Evolutionary conservation across 495 filamentous ascomycete genomes (phyloP).

Genomic region (Eremomyces bilateralis): DNA sequence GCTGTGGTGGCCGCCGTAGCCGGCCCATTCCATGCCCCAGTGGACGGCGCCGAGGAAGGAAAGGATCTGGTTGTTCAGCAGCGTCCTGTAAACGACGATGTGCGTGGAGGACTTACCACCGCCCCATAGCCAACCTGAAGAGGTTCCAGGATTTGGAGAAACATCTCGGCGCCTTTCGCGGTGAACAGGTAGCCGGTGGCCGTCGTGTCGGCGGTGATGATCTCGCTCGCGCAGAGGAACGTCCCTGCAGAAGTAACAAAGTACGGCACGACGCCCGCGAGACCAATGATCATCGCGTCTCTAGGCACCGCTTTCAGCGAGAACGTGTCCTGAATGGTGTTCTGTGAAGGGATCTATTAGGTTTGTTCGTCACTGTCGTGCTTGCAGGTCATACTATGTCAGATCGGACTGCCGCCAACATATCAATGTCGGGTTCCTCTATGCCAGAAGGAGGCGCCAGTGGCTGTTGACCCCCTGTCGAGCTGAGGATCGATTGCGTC

Average conservation of each 20-base stretch:
- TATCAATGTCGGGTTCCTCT: conserved; percentile 22
- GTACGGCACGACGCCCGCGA: conserved; percentile 82
- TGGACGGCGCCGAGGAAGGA: conserved; percentile 93
- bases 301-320: conserved; percentile 51
- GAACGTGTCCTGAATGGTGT: conserved; percentile 76
- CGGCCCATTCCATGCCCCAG: conserved; percentile 73
- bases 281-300: conserved; percentile 60
- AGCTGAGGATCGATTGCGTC: conserved; percentile 30
- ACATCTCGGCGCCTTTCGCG: conserved; percentile 45
- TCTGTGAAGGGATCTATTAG: conserved; percentile 33
- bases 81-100: neutral
- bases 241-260: conserved; percentile 70
- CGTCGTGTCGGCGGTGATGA: conserved; percentile 21
- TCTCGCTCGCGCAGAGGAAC: conserved; percentile 51
- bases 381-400: too few relatives aligned
- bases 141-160: conserved; percentile 68
- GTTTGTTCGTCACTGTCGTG: too few relatives aligned
- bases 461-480: too few relatives aligned
- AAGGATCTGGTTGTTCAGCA: conserved; percentile 38
- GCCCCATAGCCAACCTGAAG: conserved; percentile 88
- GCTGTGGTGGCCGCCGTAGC: conserved; percentile 47
- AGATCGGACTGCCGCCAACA: conserved; percentile 42
- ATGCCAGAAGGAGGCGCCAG: conserved; percentile 15
- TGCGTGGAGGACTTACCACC: conserved; percentile 36
- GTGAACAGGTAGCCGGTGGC: conserved; percentile 43